Percentiles rank a stretch among this genome's conserved stretches.
phyloP scores from a whole-genome alignment of 176 grass and related monocot genomes.

The Paspalum notatum region DNA sequence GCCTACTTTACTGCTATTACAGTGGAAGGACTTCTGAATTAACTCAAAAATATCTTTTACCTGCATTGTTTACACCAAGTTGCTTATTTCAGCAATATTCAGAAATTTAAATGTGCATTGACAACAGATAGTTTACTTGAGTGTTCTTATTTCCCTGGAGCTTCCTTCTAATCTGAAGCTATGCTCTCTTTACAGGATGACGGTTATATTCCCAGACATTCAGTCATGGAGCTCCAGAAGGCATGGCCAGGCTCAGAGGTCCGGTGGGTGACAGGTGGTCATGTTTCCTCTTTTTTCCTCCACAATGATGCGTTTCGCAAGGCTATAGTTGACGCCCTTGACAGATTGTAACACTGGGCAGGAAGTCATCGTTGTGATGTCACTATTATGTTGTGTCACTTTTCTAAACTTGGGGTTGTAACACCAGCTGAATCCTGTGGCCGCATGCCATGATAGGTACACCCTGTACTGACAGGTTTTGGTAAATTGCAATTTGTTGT shows the following conservation, averaged over 20 bases:
- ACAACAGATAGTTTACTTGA: neutral
- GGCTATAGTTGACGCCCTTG: conserved; percentile 77
- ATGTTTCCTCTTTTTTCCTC: conserved; percentile 88
- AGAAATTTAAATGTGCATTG: neutral
- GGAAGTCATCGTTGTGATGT: neutral
- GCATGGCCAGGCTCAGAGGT: conserved; percentile 93
- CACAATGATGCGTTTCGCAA: conserved; percentile 88
- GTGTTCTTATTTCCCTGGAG: conserved; percentile 1
- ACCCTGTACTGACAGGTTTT: neutral
- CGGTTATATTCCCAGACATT: conserved; percentile 92
- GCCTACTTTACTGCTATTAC: conserved; percentile 13
- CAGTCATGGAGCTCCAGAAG: conserved; percentile 84
- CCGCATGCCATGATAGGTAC: neutral
- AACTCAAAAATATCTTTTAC: neutral
- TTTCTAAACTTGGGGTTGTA: conserved; percentile 11
- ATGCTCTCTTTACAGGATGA: conserved; percentile 66
- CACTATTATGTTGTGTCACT: conserved; percentile 13
- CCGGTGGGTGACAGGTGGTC: conserved; percentile 87
- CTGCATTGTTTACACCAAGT: neutral
- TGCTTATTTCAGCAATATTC: neutral
- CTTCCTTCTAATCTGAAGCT: conserved; percentile 23
- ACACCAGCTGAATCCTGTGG: neutral
- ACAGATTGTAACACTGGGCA: conserved; percentile 51
- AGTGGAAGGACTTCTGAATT: neutral
- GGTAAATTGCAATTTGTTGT: conserved; percentile 12